Percentiles rank a stretch among this genome's conserved stretches.
Conservation (phyloP, 2,329 filamentous ascomycete genomes). For the Penicillium expansum region DNA sequence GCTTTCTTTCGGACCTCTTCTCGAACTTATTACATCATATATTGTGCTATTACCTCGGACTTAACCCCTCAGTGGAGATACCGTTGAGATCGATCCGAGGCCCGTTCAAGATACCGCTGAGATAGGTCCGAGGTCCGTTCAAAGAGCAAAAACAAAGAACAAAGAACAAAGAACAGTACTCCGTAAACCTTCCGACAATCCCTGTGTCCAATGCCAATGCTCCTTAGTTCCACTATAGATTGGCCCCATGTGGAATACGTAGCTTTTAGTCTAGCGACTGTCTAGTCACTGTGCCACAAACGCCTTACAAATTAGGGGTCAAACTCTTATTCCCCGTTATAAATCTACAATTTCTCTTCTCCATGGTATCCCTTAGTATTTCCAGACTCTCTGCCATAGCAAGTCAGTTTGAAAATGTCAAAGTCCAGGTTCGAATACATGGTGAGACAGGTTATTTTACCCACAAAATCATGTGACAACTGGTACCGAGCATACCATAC, state of each 20-base stretch:
- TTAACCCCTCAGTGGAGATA: too few species aligned
- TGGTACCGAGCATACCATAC: too few species aligned
- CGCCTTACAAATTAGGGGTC: not conserved
- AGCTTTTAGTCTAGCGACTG: not conserved
- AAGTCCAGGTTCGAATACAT: too few species aligned
- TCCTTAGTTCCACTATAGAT: not conserved
- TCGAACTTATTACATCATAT: not conserved
- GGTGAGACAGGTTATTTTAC: too few species aligned
- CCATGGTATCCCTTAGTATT: conserved; percentile 5
- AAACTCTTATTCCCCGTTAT: not conserved
- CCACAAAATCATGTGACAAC: too few species aligned
- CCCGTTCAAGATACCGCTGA: too few species aligned
- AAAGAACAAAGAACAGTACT: too few species aligned
- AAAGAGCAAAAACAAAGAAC: too few species aligned
- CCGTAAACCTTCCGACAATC: not conserved
- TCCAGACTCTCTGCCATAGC: conserved; percentile 12
- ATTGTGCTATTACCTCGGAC: too few species aligned
- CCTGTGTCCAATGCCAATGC: not conserved
- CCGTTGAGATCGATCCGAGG: too few species aligned
- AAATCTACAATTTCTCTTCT: not conserved
- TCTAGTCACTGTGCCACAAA: not conserved
- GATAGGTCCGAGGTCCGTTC: too few species aligned
- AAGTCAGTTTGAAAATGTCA: conserved; percentile 8
- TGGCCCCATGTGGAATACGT: not conserved
- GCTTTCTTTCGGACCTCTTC: too few species aligned